Conservation (phyloP, 306 rosid genomes). For the Boehmeria nivea region DNA sequence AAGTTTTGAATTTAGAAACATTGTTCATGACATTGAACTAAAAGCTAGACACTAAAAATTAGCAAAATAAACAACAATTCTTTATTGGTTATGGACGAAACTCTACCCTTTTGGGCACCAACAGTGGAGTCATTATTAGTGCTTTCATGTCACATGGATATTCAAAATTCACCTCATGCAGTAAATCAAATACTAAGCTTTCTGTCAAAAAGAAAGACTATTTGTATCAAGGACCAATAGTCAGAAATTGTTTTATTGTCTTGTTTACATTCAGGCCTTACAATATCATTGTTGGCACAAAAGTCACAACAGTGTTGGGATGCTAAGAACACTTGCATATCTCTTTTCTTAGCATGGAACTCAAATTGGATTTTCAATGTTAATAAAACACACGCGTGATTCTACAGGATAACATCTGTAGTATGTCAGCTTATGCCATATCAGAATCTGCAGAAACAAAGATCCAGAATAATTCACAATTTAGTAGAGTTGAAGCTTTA, state of each 20-base stretch:
- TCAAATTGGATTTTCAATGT: background rate
- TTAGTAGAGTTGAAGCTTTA: background rate
- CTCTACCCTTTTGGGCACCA: background rate
- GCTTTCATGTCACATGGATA: too few species aligned
- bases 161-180: too few species aligned
- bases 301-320: too few species aligned
- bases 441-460: background rate
- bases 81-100: background rate
- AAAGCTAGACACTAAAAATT: conserved; percentile 6
- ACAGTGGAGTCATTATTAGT: too few species aligned
- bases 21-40: conserved; percentile 7
- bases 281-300: too few species aligned
- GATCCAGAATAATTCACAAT: background rate
- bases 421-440: background rate
- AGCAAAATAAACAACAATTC: background rate
- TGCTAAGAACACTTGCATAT: background rate
- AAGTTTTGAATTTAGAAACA: conserved; percentile 25
- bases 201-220: too few species aligned
- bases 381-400: background rate
- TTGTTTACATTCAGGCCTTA: too few species aligned
- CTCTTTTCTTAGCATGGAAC: background rate
- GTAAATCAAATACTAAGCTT: too few species aligned
- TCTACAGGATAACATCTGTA: background rate
- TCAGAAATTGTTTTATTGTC: too few species aligned
- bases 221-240: too few species aligned